Percentiles rank a stretch among this genome's conserved stretches.
Conservation (phyloP, 139 green algal species). For the Diplosphaera chodatii region DNA sequence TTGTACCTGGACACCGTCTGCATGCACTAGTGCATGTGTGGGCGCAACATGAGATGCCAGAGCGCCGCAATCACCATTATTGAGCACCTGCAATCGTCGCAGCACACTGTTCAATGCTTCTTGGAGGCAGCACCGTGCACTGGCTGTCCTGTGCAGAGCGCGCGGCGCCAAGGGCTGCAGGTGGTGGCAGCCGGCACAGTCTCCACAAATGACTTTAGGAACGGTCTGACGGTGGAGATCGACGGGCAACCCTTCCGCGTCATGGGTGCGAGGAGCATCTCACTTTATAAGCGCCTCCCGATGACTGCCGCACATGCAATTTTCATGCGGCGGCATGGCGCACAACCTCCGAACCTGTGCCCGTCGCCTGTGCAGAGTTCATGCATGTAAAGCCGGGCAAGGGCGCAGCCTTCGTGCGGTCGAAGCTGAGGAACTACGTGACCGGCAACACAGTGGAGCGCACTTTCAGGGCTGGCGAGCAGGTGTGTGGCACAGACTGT, state of each 20-base stretch:
- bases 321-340: too few relatives aligned
- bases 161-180: not conserved
- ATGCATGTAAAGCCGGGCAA: slow-evolving; percentile 99
- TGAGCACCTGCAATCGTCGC: too few relatives aligned
- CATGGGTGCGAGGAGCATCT: slow-evolving; percentile 53
- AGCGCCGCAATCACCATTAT: not conserved
- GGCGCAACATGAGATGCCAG: too few relatives aligned
- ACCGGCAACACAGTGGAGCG: slow-evolving; percentile 84
- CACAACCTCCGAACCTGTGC: too few relatives aligned
- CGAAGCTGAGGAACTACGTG: slow-evolving; percentile 96
- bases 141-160: not conserved
- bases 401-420: slow-evolving; percentile 92
- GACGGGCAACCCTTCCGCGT: slow-evolving; percentile 75
- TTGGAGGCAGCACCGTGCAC: too few relatives aligned
- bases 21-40: too few relatives aligned
- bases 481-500: too few relatives aligned
- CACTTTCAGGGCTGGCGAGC: slow-evolving; percentile 94
- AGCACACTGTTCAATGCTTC: too few relatives aligned
- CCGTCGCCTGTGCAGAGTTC: slow-evolving; percentile 69
- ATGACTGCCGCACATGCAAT: too few relatives aligned
- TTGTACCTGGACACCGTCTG: too few relatives aligned
- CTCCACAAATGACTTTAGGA: slow-evolving; percentile 92
- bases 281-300: too few relatives aligned
- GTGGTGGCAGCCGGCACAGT: slow-evolving; percentile 28
- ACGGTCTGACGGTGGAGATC: slow-evolving; percentile 83